phyloP scores from a whole-genome alignment of 2,329 filamentous ascomycete genomes.

The Cladophialophora bantiana region DNA sequence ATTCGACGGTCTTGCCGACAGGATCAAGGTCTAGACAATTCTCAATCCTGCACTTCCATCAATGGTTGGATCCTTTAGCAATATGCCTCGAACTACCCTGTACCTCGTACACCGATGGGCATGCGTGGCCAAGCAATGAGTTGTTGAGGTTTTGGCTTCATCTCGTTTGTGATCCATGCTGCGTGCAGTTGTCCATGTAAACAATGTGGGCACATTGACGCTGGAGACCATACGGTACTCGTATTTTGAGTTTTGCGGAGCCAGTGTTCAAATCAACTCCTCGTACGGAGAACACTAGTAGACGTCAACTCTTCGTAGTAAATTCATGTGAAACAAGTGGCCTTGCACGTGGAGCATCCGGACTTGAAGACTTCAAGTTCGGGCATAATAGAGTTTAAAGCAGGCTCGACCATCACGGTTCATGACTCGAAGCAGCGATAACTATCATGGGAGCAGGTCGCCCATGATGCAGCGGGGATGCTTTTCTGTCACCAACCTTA shows the following conservation, averaged over 20 bases:
- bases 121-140: background rate
- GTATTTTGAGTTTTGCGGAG: background rate
- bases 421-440: background rate
- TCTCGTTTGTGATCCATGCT: background rate
- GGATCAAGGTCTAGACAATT: background rate
- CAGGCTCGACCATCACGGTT: background rate
- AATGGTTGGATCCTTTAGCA: background rate
- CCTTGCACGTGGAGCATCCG: constrained; percentile 14
- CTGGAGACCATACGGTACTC: background rate
- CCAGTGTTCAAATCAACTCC: background rate
- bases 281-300: background rate
- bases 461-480: background rate
- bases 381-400: background rate
- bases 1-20: background rate
- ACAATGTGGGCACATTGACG: background rate
- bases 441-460: background rate
- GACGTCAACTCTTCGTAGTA: background rate
- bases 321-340: constrained; percentile 21
- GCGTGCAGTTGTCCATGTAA: background rate
- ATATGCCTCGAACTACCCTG: background rate
- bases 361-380: constrained; percentile 3
- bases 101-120: background rate
- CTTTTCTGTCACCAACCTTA: constrained; percentile 6
- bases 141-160: background rate
- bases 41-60: background rate